These are phyloP conservation scores for Beauveria bassiana DNA, from an alignment of 2,329 filamentous ascomycete species.

Conservation along the genomic window DNA sequence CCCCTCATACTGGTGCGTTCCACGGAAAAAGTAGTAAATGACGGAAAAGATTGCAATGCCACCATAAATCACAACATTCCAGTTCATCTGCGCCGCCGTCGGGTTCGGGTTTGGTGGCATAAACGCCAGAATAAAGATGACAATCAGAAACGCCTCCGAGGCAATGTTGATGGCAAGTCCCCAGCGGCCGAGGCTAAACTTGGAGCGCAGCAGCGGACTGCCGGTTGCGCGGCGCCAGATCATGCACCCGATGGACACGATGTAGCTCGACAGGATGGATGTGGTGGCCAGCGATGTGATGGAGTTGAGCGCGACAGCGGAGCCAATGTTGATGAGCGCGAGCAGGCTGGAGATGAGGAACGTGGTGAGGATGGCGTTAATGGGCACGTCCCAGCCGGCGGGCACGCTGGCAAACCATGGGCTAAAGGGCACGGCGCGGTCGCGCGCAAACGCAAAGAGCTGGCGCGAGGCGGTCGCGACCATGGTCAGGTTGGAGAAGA, in stretches of 20 bases:
- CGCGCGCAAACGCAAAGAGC: constrained; percentile 26
- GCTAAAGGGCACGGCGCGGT: constrained; percentile 22
- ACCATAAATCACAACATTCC: constrained; percentile 37
- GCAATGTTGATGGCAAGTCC: constrained; percentile 35
- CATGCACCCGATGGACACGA: constrained; percentile 38
- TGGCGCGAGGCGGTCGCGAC: constrained; percentile 23
- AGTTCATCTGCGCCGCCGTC: constrained; percentile 38
- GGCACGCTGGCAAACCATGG: constrained; percentile 11
- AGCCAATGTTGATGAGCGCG: constrained; percentile 44
- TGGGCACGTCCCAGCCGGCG: constrained; percentile 14
- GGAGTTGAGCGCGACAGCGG: constrained; percentile 43
- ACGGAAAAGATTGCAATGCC: constrained; percentile 30
- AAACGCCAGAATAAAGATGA: constrained; percentile 40
- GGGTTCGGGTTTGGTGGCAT: constrained; percentile 34
- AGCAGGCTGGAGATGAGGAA: constrained; percentile 36
- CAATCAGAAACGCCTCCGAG: constrained; percentile 35
- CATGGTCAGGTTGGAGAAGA: constrained; percentile 20
- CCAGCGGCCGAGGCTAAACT: constrained; percentile 29
- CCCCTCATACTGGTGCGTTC: constrained; percentile 14
- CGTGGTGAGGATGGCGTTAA: constrained; percentile 20
- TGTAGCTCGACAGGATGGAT: constrained; percentile 43
- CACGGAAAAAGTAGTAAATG: constrained; percentile 29
- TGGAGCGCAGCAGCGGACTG: constrained; percentile 14
- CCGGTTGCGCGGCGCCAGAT: constrained; percentile 33
- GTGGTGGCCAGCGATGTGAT: constrained; percentile 44